Evolutionary conservation across 805 yeast species (phyloP), one percentile per base, ranked within the genome.

Genomic region (Zygosaccharomyces rouxii): DNA sequence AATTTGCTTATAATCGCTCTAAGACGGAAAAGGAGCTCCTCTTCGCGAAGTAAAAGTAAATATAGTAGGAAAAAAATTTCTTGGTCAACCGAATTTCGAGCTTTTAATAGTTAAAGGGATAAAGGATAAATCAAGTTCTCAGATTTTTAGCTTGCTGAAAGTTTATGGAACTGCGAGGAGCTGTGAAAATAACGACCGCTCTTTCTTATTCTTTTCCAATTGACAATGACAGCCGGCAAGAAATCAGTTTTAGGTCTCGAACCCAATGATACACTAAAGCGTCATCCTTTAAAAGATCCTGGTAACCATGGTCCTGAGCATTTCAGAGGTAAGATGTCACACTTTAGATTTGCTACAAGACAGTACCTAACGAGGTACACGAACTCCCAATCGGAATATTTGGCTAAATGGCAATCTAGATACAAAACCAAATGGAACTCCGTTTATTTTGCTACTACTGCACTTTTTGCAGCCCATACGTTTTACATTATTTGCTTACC

Each of bases 401-500:
- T 92, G n/a, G 71, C 75, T 7, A 55, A 55, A 3, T 67, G 87
- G 50, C 99, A 92, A 70, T 46, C 58, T 3, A 41, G 49, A 4
- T 58, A 72, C 10, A 72, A 95, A 49, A 63, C 67, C 33, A 73
- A 80, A 1, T 43, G 65, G 14, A 66, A 83, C 44, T 97, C 90
- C 68, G 59, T 73, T 22, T 94, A 85, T 59, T 92, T 92, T 68
- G 85, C 95, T 7, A 80, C 87, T 73, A 79, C 95, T 3, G 96
- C 98, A 14, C 83, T 85, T 57, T 72, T 94, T 53, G 99, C 97
- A 0, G 80, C 95, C 4, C 99, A 92, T 67, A 88, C 97, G 0
- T 94, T 94, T 64, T 92, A 92, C 64, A 95, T 94, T 42, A 64
- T 92, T 42, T 81, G 88, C 81, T 74, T 92, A 31, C 99, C 99